Evolutionary conservation across 768 basidiomycete species (phyloP).

Genomic region (Macrolepiota dolichaula): DNA sequence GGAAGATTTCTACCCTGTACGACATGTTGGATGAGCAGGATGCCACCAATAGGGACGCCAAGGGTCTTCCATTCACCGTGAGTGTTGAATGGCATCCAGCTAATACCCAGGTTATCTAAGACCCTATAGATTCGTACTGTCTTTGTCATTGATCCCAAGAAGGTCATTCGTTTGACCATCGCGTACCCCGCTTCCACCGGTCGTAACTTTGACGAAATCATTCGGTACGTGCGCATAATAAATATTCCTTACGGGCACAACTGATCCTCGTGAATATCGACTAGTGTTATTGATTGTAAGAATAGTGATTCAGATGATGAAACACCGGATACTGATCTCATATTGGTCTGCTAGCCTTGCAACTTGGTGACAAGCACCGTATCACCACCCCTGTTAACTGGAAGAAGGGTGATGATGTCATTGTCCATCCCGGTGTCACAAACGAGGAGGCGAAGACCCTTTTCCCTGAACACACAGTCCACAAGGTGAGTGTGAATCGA

Average conservation of each 20-base stretch:
- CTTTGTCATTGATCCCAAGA: conserved; percentile 96
- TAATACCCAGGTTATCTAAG: conserved; percentile 8
- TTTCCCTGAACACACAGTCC: conserved; percentile 80
- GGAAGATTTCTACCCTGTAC: conserved; percentile 81
- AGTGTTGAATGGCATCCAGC: conserved; percentile 14
- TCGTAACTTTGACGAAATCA: conserved; percentile 77
- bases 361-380: conserved; percentile 82
- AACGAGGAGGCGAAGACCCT: conserved; percentile 89
- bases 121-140: conserved; percentile 80
- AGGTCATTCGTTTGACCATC: conserved; percentile 85
- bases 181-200: conserved; percentile 96
- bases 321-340: conserved; percentile 7
- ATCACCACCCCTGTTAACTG: conserved; percentile 94
- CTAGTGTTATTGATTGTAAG: conserved; percentile 73
- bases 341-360: conserved; percentile 55
- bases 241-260: not conserved
- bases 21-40: conserved; percentile 98
- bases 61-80: conserved; percentile 93
- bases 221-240: conserved; percentile 32
- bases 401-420: conserved; percentile 91
- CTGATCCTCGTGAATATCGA: not conserved
- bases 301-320: conserved; percentile 1
- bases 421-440: conserved; percentile 80
- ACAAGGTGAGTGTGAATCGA: conserved; percentile 53
- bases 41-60: conserved; percentile 79